Conservation (phyloP, 1,139 yeast species). For the Kazachstania sp. region DNA sequence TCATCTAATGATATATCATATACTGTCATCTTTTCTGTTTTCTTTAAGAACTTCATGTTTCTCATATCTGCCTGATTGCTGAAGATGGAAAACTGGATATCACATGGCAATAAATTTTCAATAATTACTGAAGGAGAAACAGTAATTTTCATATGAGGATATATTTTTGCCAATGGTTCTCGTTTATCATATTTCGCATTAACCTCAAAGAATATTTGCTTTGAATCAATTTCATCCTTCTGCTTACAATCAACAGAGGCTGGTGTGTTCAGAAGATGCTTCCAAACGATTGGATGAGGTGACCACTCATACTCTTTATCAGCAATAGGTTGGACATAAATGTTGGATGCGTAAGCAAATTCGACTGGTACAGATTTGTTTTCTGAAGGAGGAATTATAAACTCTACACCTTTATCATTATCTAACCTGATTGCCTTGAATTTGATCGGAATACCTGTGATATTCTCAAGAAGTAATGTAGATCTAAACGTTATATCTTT, state of each 20-base stretch:
- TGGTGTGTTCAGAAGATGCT: constrained; percentile 44
- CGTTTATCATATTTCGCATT: constrained; percentile 54
- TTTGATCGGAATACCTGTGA: constrained; percentile 48
- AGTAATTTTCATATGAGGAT: constrained; percentile 75
- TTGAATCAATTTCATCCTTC: constrained; percentile 30
- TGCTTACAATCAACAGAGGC: constrained; percentile 54
- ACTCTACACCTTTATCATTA: constrained; percentile 22
- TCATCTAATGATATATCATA: constrained; percentile 75
- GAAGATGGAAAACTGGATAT: constrained; percentile 63
- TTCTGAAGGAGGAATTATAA: constrained; percentile 43
- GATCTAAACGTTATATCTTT: constrained; percentile 72
- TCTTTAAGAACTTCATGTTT: constrained; percentile 53
- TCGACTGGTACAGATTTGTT: constrained; percentile 66
- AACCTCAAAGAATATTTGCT: constrained; percentile 61
- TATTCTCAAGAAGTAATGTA: constrained; percentile 61
- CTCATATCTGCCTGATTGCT: constrained; percentile 65
- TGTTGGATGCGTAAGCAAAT: constrained; percentile 48
- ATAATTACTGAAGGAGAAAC: constrained; percentile 83
- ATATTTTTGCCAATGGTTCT: constrained; percentile 64
- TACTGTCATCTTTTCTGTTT: constrained; percentile 61
- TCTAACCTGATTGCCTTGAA: constrained; percentile 38
- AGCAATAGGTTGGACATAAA: constrained; percentile 56
- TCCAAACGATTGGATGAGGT: constrained; percentile 54
- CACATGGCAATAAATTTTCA: constrained; percentile 79
- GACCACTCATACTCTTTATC: constrained; percentile 62